Evolutionary conservation across 2,329 filamentous ascomycete genomes (phyloP), one percentile per base, ranked within the genome.

Genomic region (Sarocladium strictum): DNA sequence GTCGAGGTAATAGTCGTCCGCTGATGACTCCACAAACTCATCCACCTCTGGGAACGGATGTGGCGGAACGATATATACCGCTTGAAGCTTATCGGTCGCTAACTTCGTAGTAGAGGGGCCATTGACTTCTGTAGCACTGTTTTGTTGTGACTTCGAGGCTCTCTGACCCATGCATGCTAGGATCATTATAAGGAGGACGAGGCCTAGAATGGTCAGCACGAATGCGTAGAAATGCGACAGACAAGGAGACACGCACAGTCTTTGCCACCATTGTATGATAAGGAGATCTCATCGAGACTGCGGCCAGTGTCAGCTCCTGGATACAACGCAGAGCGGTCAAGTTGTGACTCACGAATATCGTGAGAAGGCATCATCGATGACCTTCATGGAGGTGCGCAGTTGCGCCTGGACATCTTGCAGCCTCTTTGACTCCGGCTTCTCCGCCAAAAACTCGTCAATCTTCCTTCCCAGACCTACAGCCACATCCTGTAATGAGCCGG

Each of bases 201-300:
- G 86, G 65, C 60, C 59, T 61, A 17, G 24, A 17, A 17, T n/a
- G 15, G 53, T 35, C 50, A 38, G 50, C 50, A 27, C 24, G 19
- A 10, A 33, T 37, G 10, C 24, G 17, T 12, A 17, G 9, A n/a
- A n/a, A 35, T 19, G 26, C 7, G 3, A 7, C 19, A 21, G 4
- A 27, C 15, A 4, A 15, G 17, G 35, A 26, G 21, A 27, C 23
- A 32, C 14, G 21, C 43, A 58, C 93, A 97, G 77, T 97, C 94
- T 71, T 99, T 99, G 58, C 94, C 94, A 66, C 94, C 94, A 64
- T 99, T 99, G 73, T 97, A 99, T 55, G 93, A 96, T 59, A 97
- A 78, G 4, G 92, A 90, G 57, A 97, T 79, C 66, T 95, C 81
- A 56, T 86, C 79, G 58, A 87, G 80, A 56, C 89, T 94, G 63